These are phyloP conservation scores for Zoysia pacifica DNA, from an alignment of 176 grass and related monocot species.

Conservation along the genomic window DNA sequence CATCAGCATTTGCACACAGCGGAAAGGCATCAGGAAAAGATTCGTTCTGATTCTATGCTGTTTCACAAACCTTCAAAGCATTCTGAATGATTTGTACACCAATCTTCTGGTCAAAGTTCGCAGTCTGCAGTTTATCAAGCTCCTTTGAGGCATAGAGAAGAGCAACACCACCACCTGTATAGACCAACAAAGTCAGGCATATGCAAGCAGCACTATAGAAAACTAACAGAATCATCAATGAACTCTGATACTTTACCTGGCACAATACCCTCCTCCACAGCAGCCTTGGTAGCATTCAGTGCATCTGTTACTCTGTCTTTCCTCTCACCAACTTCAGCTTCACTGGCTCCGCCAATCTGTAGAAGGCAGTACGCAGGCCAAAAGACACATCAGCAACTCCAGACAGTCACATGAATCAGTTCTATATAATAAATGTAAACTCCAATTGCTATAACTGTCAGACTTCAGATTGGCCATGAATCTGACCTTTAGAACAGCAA, in stretches of 20 bases:
- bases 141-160: constrained; percentile 98
- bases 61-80: constrained; percentile 61
- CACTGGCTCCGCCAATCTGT: constrained; percentile 94
- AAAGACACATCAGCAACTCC: not conserved
- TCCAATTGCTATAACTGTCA: too few relatives aligned
- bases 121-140: constrained; percentile 75
- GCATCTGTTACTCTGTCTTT: constrained; percentile 97
- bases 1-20: not conserved
- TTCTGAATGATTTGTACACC: constrained; percentile 99
- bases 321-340: constrained; percentile 89
- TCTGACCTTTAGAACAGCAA: constrained; percentile 91
- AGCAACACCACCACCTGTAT: constrained; percentile 85
- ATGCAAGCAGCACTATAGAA: not conserved
- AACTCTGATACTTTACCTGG: constrained; percentile 51
- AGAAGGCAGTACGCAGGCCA: constrained; percentile 20
- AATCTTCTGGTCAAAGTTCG: constrained; percentile 99
- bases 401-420: not conserved
- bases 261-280: constrained; percentile 97
- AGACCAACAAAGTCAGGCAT: constrained; percentile 17
- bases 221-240: not conserved
- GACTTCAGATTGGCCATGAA: not conserved
- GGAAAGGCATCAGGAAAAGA: not conserved
- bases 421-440: too few relatives aligned
- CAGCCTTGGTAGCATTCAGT: constrained; percentile 94
- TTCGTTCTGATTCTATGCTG: not conserved